Base-by-base conservation (phyloP, 1,284 basidiomycete species). In the Melampsora medusae region DNA sequence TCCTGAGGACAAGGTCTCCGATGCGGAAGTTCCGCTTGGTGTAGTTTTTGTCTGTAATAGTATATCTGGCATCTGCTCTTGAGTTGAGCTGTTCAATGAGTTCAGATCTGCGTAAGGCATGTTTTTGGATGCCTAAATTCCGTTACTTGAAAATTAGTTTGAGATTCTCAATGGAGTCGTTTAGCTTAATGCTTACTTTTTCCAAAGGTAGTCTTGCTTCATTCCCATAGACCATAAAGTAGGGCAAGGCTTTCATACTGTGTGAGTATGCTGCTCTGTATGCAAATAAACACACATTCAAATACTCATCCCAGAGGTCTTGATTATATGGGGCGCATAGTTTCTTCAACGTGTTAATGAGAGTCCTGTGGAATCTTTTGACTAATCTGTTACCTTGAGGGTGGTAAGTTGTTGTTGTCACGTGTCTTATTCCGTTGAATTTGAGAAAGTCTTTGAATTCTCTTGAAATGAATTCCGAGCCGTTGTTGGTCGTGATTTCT, bases 241-340 rank as follows among this genome's bases (percentile, higher is more conserved):
- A 70, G 0, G 68, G 68, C 2, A 33, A 60, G 28, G 53, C 12
- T 46, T 70, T 56, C 48, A 70, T 12, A 25, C 33, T 38, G 3
- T 14, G 17, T 4, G 68, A 38, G 7, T 16, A 22, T 1, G 56
- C 59, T 1, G 35, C 48, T 46, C 38, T 14, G 22, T 70, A 70
- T 10, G 50, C 68, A 22, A 70, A 70, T 10, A 70, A 25, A 25
- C 38, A 50, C 60, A 38, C 35, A 3, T 38, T n/a, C 16, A 70
- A 1, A 28, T 70, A 33, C 16, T 59, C 10, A 38, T 61, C 56
- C 68, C 68, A 70, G 2, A 31, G 31, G 28, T 38, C 19, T 61
- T 70, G 68, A 17, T 70, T 60, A 56, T 70, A 33, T 2, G 53
- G 68, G 9, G 38, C 14, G 35, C 50, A 70, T 0, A 61, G 0